A percentile compares a stretch with the other conserved stretches of the same genome.
phyloP scores from a whole-genome alignment of 2,329 filamentous ascomycete species.

The Aureobasidium uvarum region DNA sequence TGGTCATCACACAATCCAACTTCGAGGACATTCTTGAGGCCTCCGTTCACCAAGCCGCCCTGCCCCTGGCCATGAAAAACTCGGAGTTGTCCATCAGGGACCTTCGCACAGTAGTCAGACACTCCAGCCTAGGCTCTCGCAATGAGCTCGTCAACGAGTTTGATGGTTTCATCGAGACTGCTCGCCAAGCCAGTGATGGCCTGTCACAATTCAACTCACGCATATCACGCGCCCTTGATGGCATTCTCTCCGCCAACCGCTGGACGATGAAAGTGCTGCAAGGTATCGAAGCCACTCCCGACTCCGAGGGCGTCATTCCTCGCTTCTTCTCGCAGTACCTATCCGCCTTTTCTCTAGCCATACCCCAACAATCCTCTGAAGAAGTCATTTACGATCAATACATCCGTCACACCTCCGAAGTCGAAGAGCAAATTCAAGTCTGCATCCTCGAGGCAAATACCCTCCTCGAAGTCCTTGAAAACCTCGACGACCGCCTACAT shows the following conservation, averaged over 20 bases:
- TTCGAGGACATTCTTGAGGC: slow-evolving; percentile 74
- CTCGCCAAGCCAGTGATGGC: slow-evolving; percentile 62
- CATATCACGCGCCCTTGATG: slow-evolving; percentile 70
- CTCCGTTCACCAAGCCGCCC: slow-evolving; percentile 61
- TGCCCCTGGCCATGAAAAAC: slow-evolving; percentile 77
- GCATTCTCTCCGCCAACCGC: slow-evolving; percentile 69
- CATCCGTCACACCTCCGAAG: slow-evolving; percentile 65
- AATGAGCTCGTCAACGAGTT: slow-evolving; percentile 74
- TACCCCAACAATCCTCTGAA: slow-evolving; percentile 58
- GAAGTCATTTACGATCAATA: slow-evolving; percentile 69
- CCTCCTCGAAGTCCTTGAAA: slow-evolving; percentile 63
- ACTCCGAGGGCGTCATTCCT: slow-evolving; percentile 42
- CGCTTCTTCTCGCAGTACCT: slow-evolving; percentile 47
- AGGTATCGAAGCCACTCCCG: slow-evolving; percentile 52
- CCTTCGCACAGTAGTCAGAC: slow-evolving; percentile 67
- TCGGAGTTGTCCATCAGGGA: slow-evolving; percentile 73
- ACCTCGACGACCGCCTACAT: slow-evolving; percentile 67
- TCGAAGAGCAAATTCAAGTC: slow-evolving; percentile 65
- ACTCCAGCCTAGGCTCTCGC: slow-evolving; percentile 65
- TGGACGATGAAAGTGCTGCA: slow-evolving; percentile 71
- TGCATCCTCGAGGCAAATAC: slow-evolving; percentile 70
- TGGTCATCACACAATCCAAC: slow-evolving; percentile 70
- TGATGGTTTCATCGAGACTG: slow-evolving; percentile 69
- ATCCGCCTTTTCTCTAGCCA: slow-evolving; percentile 61
- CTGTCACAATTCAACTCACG: slow-evolving; percentile 74